Evolutionary conservation across 495 filamentous ascomycete species (phyloP), one percentile per base, ranked within the genome.

Genomic region (Aspergillus panamensis): DNA sequence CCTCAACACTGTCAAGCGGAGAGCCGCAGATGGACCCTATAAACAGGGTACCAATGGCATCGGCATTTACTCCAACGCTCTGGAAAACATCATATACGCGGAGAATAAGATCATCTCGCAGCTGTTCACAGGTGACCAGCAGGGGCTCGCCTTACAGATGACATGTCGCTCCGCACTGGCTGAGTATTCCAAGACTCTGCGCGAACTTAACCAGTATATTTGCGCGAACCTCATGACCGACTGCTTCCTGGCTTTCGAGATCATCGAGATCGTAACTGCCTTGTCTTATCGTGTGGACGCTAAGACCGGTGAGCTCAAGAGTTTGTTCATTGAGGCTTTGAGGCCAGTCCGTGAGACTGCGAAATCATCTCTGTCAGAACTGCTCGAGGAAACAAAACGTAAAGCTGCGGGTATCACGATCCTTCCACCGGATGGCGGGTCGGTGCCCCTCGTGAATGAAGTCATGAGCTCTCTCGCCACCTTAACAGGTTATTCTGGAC

Each of bases 171-270:
- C 80, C 19, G 80, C 92, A 29, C 81, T 97, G 63, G 80, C 82
- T 1, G 90, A 96, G 59, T 87, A 97, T 66, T 83, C 88, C 25
- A 85, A 90, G 63, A 97, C 95, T 0, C 72, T 99, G 29, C 83
- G 86, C 12, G 94, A 97, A 62, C 78, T 99, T 21, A 96, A 97
- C 69, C 79, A 83, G 35, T 92, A 96, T 67, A 92, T 97, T 69
- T 88, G 88, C 67, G 69, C 82, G 31, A 91, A 96, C 66, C 77
- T 97, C 40, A 85, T 83, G 63, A 97, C 92, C 1, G 94, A 99
- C 72, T 96, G 95, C 74, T 99, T 89, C 68, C 81, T 99, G 21
- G 92, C 91, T 4, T 99, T 95, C 68, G 94, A 99, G 67, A 92
- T 97, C 53, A 88, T 96, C 44, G 93, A 96, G 63, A 90, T 96